Base-by-base conservation (phyloP, 2,329 filamentous ascomycete species). In the Tolypocladium sp. region DNA sequence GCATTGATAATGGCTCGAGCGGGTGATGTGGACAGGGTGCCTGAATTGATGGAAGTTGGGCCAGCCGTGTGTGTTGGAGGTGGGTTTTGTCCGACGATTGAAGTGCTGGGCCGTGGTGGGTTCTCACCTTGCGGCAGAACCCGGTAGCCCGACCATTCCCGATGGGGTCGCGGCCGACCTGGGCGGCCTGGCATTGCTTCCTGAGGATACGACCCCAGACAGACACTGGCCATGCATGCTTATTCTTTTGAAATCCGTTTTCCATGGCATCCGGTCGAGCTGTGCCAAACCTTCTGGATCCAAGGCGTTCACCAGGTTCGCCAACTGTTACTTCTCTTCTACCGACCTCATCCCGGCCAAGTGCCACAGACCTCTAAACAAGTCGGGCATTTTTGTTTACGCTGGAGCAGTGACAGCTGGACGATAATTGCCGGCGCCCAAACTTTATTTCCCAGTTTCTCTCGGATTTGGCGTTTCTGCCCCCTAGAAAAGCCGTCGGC, bases 31-130 rank as follows among this genome's bases (percentile, higher is more conserved):
- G 30, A 22, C 20, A 22, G 49, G 49, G 13, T 37, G 49, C 30
- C 20, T 30, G 30, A 15, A 33, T 13, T 8, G 30, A 52, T 13
- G 49, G 49, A 20, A 2, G 30, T 37, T 4, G 8, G 15, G 20
- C 49, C 1, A 20, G 27, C 20, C 7, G 4, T n/a, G 15, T 9
- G 10, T 55, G 53, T 38, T 64, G 59, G 58, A 63, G 62, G 22
- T 64, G 62, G 44, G 54, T 56, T 56, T 56, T 56, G 54, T 12
- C 54, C 54, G 54, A 35, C 30, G 17, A 20, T 53, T 53, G 5
- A 30, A 51, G 25, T 20, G 49, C 15, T 4, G 17, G 13, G 49
- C 15, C 37, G 35, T 2, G 38, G 54, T 56, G 54, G 54, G 54
- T 42, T 56, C 40, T 56, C 37, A 27, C 15, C 37, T 10, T 40